Evolutionary conservation across 345 rosid genomes (phyloP), one percentile per base, ranked within the genome.

Genomic region (Cardamine chenopodiifolia): DNA sequence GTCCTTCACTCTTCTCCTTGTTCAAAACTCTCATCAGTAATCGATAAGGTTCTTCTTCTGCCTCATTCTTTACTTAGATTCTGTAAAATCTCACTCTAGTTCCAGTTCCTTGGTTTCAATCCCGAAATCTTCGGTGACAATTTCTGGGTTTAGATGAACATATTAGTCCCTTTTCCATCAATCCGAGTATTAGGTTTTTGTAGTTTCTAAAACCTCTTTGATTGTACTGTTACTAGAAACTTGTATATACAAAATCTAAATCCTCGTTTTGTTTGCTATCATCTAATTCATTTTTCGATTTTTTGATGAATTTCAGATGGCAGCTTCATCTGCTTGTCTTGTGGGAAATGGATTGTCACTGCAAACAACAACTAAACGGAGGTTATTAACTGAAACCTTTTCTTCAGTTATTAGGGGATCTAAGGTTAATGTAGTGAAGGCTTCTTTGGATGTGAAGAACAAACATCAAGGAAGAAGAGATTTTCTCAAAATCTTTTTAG

Each of bases 311-410:
- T 47, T 7, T 55, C 62, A 87, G 87, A 90, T 93, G 97, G 91
- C 88, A 26, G 86, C 98, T 66, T 83, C 95, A 31, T 87, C 88
- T 25, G 79, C 95, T 10, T 89, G 96, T 78, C 85, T 86, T 52
- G 86, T 85, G 20, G 91, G 93, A n/a, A 86, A 83, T 80, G 81
- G 86, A 77, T 78, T 83, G 56, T 76, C 88, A 19, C 74, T 82
- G 49, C 72, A 74, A 12, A 62, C 75, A 55, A 49, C 71, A 65
- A 69, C 77, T 29, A 86, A 80, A 70, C 81, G 75, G 11, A 78
- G 71, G 52, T 55, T 82, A 78, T 55, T 82, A 78, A 82, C 67
- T 57, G 82, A 78, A 65, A 81, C 59, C 14, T 71, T 84, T 63
- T 72, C 73, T 19, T 66, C 83, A 8, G 23, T 50, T 8, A 82